Conservation (phyloP, 768 basidiomycete genomes). For the Scleroderma citrinum region DNA sequence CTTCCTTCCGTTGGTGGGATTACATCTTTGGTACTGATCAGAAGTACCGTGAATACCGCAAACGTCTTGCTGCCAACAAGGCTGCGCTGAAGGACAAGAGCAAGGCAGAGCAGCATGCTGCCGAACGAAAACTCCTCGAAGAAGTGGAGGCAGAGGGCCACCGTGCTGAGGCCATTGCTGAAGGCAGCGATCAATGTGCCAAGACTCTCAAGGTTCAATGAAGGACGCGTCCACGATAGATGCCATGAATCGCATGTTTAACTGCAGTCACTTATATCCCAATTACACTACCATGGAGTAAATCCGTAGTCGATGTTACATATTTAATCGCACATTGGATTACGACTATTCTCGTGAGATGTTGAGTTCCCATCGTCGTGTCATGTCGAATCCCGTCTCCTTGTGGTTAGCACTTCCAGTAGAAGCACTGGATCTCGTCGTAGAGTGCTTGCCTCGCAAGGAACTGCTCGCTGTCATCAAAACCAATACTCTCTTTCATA, state of each 20-base stretch:
- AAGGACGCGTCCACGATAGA: background rate
- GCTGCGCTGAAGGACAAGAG: constrained; percentile 45
- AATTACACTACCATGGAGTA: background rate
- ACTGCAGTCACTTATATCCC: background rate
- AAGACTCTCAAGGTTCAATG: constrained; percentile 27
- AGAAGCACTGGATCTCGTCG: constrained; percentile 32
- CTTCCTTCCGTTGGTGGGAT: constrained; percentile 94
- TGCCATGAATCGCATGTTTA: background rate
- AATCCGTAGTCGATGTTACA: background rate
- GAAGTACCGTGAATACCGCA: constrained; percentile 81
- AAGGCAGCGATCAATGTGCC: constrained; percentile 18
- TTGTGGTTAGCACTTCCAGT: constrained; percentile 22
- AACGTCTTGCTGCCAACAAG: constrained; percentile 58
- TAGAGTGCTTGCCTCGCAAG: constrained; percentile 18
- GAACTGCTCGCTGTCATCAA: constrained; percentile 24
- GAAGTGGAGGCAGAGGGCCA: constrained; percentile 73
- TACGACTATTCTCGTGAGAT: no score
- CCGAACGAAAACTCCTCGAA: constrained; percentile 58
- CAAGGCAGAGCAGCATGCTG: constrained; percentile 44
- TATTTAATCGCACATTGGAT: background rate
- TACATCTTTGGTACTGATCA: constrained; percentile 82
- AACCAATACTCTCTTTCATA: constrained; percentile 21
- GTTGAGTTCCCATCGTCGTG: background rate
- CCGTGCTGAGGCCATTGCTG: constrained; percentile 56
- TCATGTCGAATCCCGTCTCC: background rate